Base-by-base conservation (phyloP, 768 basidiomycete genomes). In the Boletus barrowsii region DNA sequence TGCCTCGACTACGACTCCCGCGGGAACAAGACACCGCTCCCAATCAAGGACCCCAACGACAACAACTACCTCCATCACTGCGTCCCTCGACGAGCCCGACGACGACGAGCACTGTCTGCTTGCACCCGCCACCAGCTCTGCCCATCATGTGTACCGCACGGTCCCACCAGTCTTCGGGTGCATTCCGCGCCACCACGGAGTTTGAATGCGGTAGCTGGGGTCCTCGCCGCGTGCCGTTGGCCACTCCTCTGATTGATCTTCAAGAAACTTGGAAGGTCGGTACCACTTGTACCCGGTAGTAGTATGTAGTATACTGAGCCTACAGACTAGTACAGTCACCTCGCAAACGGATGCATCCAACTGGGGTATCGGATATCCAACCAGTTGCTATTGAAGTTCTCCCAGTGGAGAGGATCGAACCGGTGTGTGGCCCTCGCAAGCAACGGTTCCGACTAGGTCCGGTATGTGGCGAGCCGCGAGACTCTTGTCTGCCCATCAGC, bases 1-100 rank as follows among this genome's bases (percentile, higher is more conserved):
- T 46, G 58, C 59, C 57, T 66, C 55, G 54, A 65, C 47, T 60
- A 65, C 66, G 45, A 66, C 58, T 49, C 59, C 58, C 66, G 70
- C 69, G 68, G 69, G 69, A 69, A 71, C 53, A 55, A 42, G 39
- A 66, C 66, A 68, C 64, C 51, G 61, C 59, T 63, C 61, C 54
- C 29, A 52, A 20, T 0, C 30, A 40, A n/a, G 54, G 65, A 64
- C 67, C 65, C 67, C 66, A 62, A 46, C 32, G 15, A 62, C 66
- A 35, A 39, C 53, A 2, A 2, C 10, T 8, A 14, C 6, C n/a
- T 8, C 35, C 30, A 44, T 2, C 47, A 36, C 33, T 15, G 30
- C 37, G 26, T 32, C 53, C 15, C 20, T 8, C 45, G 39, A 33
- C 54, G 42, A 6, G 17, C 26, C 14, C 43, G 37, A 49, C 55